Evolutionary conservation across 257 asterid species (phyloP), one percentile per base, ranked within the genome.

Genomic region (Solanum piurae): DNA sequence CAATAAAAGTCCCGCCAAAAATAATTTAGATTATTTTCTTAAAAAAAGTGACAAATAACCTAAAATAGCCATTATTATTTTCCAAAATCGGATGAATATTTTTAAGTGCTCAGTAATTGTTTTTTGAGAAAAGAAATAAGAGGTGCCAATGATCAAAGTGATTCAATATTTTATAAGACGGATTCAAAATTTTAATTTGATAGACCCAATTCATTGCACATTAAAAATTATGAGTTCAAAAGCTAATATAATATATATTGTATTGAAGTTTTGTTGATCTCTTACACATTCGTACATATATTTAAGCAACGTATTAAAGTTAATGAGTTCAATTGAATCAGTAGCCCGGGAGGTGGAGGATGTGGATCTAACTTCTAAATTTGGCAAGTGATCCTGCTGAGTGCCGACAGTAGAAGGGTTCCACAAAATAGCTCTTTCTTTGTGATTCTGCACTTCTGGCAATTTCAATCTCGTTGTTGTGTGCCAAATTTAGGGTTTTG

Each of bases 1-100:
- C 83, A 46, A 64, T 42, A 85, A 82, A 87, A 62, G 38, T 38
- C 91, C 89, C 88, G 87, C 92, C 84, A 79, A 84, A 86, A 69
- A 44, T 2, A 44, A 79, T 79, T 44, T 27, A 8, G 66, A 77
- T 38, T 6, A 55, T 55, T 62, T 36, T 46, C 2, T 42, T 25
- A 5, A 42, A 23, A 13, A 10, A 20, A 10, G 79, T 25, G 44
- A 83, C 16, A 16, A 25, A 52, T 13, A 7, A 7, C 9, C 4
- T 58, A 38, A 36, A n/a, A 37, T 11, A 4, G 4, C 38, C 36
- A 23, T 25, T 37, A 7, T n/a, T 76, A 10, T 20, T 23, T 52
- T 21, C 9, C 38, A 72, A 29, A 42, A 72, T n/a, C 25, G 60
- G 12, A 40, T 77, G 62, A 25, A 77, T 77, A 40, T 42, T 77